Percentiles rank a stretch among this genome's conserved stretches.
Conservation (phyloP, 495 filamentous ascomycete species). For the Penicillium manginii region DNA sequence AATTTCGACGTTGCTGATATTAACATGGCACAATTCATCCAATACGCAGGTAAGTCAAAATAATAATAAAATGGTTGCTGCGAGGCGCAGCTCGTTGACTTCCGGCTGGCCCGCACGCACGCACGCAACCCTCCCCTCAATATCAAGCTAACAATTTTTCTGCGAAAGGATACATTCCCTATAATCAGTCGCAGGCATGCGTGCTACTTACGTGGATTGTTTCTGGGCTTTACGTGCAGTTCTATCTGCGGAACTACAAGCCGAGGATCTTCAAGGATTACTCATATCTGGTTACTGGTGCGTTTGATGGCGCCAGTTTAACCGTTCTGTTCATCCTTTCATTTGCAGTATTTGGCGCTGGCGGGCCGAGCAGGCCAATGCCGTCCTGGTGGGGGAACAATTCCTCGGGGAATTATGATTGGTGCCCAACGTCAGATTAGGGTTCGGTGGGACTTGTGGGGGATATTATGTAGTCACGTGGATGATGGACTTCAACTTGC, state of each 20-base stretch:
- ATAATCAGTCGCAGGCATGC: conserved; percentile 48
- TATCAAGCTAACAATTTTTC: no score
- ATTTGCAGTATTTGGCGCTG: conserved; percentile 61
- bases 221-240: conserved; percentile 53
- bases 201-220: conserved; percentile 39
- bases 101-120: no score
- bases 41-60: conserved; percentile 38
- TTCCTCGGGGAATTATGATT: conserved; percentile 28
- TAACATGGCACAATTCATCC: conserved; percentile 48
- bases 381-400: conserved; percentile 59
- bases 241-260: conserved; percentile 52
- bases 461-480: no score
- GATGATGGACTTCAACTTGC: no score
- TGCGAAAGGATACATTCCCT: conserved; percentile 40
- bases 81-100: no score
- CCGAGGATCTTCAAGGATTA: conserved; percentile 60
- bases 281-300: conserved; percentile 58
- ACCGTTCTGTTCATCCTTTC: conserved; percentile 59
- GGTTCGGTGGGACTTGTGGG: conserved; percentile 2
- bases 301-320: conserved; percentile 58
- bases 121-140: no score
- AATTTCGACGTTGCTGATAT: conserved; percentile 33
- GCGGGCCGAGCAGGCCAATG: conserved; percentile 33
- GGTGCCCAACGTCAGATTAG: conserved; percentile 1
- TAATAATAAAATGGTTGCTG: no score